A percentile compares a stretch with the other conserved stretches of the same genome.
These are phyloP conservation scores for Cryomyces minteri DNA, from an alignment of 495 filamentous ascomycete species.

Conservation along the genomic window DNA sequence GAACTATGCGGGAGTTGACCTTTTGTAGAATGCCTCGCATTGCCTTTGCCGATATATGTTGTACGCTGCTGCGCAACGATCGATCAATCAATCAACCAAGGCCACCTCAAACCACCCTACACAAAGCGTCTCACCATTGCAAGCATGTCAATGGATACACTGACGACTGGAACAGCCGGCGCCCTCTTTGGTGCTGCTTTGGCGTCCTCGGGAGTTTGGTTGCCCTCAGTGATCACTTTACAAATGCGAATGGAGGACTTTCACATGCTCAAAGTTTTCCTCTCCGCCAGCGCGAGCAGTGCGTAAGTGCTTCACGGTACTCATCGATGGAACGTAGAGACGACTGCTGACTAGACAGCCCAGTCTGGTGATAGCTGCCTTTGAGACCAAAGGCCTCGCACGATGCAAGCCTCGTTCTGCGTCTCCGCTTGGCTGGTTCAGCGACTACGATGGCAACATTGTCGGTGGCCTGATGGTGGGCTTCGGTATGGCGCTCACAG, in stretches of 20 bases:
- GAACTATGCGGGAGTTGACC: too few species aligned
- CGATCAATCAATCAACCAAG: too few species aligned
- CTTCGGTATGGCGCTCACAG: conserved; percentile 33
- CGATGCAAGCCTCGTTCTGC: conserved; percentile 1
- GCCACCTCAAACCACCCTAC: not conserved
- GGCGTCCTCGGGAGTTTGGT: conserved; percentile 31
- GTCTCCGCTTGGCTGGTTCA: conserved; percentile 20
- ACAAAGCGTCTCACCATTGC: not conserved
- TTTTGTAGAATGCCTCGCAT: too few species aligned
- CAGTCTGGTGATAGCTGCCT: conserved; percentile 2
- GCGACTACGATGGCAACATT: conserved; percentile 33
- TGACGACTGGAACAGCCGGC: conserved; percentile 22
- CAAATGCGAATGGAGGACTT: conserved; percentile 35
- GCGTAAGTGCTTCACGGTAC: conserved; percentile 23
- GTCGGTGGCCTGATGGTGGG: conserved; percentile 35
- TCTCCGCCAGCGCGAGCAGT: conserved; percentile 32
- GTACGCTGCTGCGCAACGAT: too few species aligned
- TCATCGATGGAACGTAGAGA: too few species aligned
- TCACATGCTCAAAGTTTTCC: conserved; percentile 39
- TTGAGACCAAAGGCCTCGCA: not conserved
- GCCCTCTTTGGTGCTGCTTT: conserved; percentile 35
- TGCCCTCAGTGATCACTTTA: conserved; percentile 29
- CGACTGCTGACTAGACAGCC: not conserved
- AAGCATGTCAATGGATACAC: not conserved
- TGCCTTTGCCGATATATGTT: too few species aligned